Evolutionary conservation across 495 filamentous ascomycete genomes (phyloP), one percentile per base, ranked within the genome.

Genomic region (Chaetomium tenue): DNA sequence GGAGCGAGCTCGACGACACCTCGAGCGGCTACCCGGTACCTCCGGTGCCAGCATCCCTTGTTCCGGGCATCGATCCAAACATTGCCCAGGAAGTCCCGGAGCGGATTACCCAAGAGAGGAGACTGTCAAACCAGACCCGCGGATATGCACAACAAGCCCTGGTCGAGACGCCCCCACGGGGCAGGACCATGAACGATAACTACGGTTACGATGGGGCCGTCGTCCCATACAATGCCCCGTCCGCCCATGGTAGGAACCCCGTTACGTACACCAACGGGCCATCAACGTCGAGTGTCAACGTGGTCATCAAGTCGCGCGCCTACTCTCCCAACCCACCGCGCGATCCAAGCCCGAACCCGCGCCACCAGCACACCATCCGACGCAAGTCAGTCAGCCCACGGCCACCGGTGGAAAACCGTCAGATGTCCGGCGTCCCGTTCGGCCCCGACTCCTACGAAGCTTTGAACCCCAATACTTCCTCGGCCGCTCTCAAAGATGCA

Each of bases 391-490:
- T 93, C 51, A 92, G 89, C 70, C 89, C 91, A 0, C 82, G 84
- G 12, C 91, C 91, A 5, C 76, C 78, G 2, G 78, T 85, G n/a
- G 76, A 79, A 12, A 79, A 77, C 44, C 80, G 82, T 54, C 76
- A 81, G 25, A 72, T 83, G 0, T 88, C 89, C 0, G 86, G 83
- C 12, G 79, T 90, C 22, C 93, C 94, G 0, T 98, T 96, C 70
- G 90, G 89, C 20, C 94, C 95, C 0, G 94, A 98, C 71, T 91
- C 89, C 18, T 98, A 91, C 72, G 86, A 92, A 60, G 80, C 82
- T 1, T 81, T 91, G 71, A 93, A 93, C 67, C 90, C 90, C 25
- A 71, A 61, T 6, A 66, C 82, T 0, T 68, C 75, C 2, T 72
- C 79, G 4, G 67, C 74, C 12, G 75, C 66, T 7, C 64, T 67